phyloP scores from a whole-genome alignment of 2,329 filamentous ascomycete genomes.

The Annulohypoxylon truncatum region DNA sequence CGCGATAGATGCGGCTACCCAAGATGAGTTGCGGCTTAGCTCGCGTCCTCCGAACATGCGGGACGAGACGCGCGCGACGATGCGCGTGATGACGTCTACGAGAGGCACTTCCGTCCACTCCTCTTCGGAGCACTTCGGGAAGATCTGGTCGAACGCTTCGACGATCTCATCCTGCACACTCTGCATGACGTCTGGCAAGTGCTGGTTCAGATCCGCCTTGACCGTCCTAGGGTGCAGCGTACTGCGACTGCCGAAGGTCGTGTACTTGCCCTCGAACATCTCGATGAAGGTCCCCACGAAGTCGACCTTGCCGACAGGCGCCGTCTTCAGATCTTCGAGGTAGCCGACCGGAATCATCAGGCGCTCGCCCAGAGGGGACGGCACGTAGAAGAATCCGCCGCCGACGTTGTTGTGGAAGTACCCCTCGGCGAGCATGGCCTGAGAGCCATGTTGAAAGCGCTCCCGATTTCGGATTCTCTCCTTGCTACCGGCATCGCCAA shows the following conservation, averaged over 20 bases:
- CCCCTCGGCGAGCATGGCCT: constrained; percentile 17
- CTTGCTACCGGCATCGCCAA: constrained; percentile 15
- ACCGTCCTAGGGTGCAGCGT: constrained; percentile 47
- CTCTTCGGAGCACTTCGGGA: constrained; percentile 33
- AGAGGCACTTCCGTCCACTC: constrained; percentile 45
- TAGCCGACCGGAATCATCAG: constrained; percentile 47
- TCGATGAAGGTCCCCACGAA: constrained; percentile 46
- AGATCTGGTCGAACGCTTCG: constrained; percentile 38
- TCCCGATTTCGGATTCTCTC: constrained; percentile 18
- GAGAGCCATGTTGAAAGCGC: constrained; percentile 14
- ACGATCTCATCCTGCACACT: constrained; percentile 43
- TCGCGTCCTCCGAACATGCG: constrained; percentile 45
- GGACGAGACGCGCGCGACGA: constrained; percentile 48
- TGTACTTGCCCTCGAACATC: constrained; percentile 52
- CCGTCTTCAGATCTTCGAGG: constrained; percentile 46
- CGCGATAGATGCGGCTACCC: constrained; percentile 38
- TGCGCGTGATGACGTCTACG: constrained; percentile 40
- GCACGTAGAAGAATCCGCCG: constrained; percentile 42
- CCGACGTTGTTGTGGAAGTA: constrained; percentile 19
- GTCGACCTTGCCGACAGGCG: constrained; percentile 44
- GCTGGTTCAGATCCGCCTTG: constrained; percentile 44
- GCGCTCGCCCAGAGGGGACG: constrained; percentile 45
- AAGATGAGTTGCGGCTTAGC: constrained; percentile 34
- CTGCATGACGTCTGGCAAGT: constrained; percentile 39
- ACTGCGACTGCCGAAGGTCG: constrained; percentile 47